Evolutionary conservation across 805 yeast species (phyloP).

Genomic region (Teunomyces tritomae): DNA sequence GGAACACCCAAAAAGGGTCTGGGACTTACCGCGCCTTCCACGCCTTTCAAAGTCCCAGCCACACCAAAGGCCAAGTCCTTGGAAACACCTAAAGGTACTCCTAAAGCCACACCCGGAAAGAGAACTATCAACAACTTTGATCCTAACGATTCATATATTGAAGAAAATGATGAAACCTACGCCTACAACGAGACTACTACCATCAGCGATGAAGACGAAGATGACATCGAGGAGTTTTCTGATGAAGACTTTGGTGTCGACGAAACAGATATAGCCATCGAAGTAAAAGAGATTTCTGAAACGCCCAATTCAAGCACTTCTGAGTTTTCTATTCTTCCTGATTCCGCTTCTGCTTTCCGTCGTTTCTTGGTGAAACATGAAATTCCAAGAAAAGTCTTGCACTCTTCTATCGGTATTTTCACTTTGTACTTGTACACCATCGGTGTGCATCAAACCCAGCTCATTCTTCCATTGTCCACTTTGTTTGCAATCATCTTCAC

Average conservation of each 20-base stretch:
- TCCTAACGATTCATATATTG: constrained; percentile 29
- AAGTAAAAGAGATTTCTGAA: constrained; percentile 2
- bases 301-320: background rate
- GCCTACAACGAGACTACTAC: constrained; percentile 21
- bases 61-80: constrained; percentile 4
- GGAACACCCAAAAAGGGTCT: background rate
- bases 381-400: constrained; percentile 82
- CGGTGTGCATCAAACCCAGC: constrained; percentile 53
- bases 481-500: constrained; percentile 56
- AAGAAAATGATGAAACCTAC: constrained; percentile 40
- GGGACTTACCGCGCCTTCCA: background rate
- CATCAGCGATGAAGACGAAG: constrained; percentile 16
- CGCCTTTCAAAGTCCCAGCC: constrained; percentile 1
- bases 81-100: constrained; percentile 10
- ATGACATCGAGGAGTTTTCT: constrained; percentile 8
- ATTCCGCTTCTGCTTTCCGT: constrained; percentile 9
- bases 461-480: constrained; percentile 57
- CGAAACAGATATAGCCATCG: constrained; percentile 1
- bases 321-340: background rate
- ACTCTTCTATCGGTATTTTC: constrained; percentile 83
- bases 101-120: constrained; percentile 7
- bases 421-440: constrained; percentile 69
- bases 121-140: constrained; percentile 19
- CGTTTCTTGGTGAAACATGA: constrained; percentile 73
- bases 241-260: constrained; percentile 16